Percentiles rank a stretch among this genome's conserved stretches.
Conservation (phyloP, 768 basidiomycete genomes). For the Termitomyces titanicus region DNA sequence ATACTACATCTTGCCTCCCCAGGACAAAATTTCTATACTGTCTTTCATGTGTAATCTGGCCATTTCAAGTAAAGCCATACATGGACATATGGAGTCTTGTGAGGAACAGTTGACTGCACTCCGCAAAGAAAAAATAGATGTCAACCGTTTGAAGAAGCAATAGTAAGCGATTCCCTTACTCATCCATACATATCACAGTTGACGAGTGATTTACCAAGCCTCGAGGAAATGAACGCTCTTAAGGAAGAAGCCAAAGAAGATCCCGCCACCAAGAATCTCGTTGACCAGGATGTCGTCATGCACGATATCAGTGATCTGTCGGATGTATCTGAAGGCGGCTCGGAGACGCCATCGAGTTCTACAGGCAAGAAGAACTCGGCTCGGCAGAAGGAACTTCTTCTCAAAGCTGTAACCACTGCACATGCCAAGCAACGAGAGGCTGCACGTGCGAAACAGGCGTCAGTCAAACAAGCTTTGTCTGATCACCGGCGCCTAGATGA, state of each 20-base stretch:
- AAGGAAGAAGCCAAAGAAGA: slow-evolving; percentile 54
- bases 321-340: slow-evolving; percentile 64
- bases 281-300: slow-evolving; percentile 56
- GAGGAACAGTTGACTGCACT: slow-evolving; percentile 88
- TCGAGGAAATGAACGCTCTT: slow-evolving; percentile 72
- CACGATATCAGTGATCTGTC: slow-evolving; percentile 73
- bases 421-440: slow-evolving; percentile 81
- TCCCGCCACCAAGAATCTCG: slow-evolving; percentile 37
- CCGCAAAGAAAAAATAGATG: slow-evolving; percentile 93
- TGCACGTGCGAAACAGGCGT: slow-evolving; percentile 72
- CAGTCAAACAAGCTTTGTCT: slow-evolving; percentile 75
- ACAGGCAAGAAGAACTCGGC: slow-evolving; percentile 40
- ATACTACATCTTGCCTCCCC: slow-evolving; percentile 68
- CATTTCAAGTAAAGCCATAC: slow-evolving; percentile 85
- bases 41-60: slow-evolving; percentile 88
- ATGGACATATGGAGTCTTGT: slow-evolving; percentile 85
- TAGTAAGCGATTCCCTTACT: slow-evolving; percentile 53
- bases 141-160: slow-evolving; percentile 86
- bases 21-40: slow-evolving; percentile 82
- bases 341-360: slow-evolving; percentile 52
- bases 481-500: slow-evolving; percentile 86
- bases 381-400: slow-evolving; percentile 50
- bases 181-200: slow-evolving; percentile 6
- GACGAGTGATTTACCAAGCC: slow-evolving; percentile 32
- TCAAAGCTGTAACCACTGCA: slow-evolving; percentile 51